Evolutionary conservation across 805 yeast genomes (phyloP), one percentile per base, ranked within the genome.

Genomic region (Yarrowia sp.): DNA sequence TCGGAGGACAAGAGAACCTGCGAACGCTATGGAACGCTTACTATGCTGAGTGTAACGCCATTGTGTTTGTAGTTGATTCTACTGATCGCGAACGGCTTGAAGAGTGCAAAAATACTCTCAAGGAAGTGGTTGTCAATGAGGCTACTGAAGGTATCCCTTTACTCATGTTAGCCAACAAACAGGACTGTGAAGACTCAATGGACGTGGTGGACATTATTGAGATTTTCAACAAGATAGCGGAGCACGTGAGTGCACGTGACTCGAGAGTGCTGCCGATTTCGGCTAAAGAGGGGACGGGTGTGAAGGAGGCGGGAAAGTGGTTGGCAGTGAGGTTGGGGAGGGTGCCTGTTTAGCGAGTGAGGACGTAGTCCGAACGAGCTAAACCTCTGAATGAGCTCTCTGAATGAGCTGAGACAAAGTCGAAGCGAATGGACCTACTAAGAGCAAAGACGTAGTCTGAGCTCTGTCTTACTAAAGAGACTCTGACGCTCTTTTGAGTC

Each of bases 131-230:
- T 73, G 79, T 81, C 58, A 82, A 82, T 73, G 89, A 86, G 66
- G 79, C 80, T 17, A 78, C 83, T 13, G 90, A 86, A 65, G 92
- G 96, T 35, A 87, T 92, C 15, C 99, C 98, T 1, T 85, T 93
- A 9, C 79, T 93, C 65, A 93, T 93, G 97, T 80, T 93, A 72
- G 98, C 98, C 8, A 93, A 95, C 75, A 95, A 95, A 74, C 97
- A 92, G 77, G 98, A 95, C 73, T 74, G 86, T 39, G 85, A 84
- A 65, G 86, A 84, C 57, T 83, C 86, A 66, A 76, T 89, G 75
- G 93, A 88, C 73, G 86, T 89, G 17, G 89, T 86, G 69, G 88
- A 89, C 75, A 82, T 95, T 73, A 87, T 93, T 79, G 84, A 95
- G 82, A 78, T 93, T 69, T 83, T 93, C 81, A 85, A 95, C 79